phyloP scores from a whole-genome alignment of 2,329 filamentous ascomycete genomes.

The Monilinia fructicola region DNA sequence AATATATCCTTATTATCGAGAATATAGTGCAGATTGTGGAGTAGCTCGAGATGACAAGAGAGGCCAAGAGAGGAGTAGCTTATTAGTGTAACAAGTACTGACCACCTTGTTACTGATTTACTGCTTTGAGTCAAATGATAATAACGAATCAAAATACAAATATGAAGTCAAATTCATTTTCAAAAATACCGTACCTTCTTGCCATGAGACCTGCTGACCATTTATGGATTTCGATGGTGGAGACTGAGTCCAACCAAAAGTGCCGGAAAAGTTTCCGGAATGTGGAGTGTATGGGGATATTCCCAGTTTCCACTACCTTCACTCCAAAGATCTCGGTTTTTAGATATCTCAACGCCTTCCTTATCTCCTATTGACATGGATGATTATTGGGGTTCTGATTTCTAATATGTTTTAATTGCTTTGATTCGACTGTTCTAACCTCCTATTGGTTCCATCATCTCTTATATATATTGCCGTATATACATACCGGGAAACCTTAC shows the following conservation, averaged over 20 bases:
- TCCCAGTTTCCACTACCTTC: no score
- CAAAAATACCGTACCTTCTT: no score
- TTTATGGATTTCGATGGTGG: no score
- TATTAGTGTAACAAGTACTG: neutral
- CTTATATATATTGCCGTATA: neutral
- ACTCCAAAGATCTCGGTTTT: neutral
- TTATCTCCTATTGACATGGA: slow-evolving; percentile 6
- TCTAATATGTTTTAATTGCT: no score
- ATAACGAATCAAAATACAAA: no score
- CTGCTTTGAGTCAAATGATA: no score
- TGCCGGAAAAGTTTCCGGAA: neutral
- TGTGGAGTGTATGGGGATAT: neutral
- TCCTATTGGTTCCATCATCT: neutral
- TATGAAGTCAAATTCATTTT: no score
- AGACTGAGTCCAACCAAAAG: no score
- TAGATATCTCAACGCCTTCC: neutral
- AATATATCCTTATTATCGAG: neutral
- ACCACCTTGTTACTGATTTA: no score
- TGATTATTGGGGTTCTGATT: neutral
- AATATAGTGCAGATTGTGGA: neutral
- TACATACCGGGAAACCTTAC: neutral
- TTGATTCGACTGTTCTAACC: neutral
- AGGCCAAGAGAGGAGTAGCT: slow-evolving; percentile 1
- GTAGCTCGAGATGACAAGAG: neutral
- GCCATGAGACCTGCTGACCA: no score